Evolutionary conservation across 2,329 filamentous ascomycete genomes (phyloP), one percentile per base, ranked within the genome.

Genomic region (Curvularia hawaiiensis): DNA sequence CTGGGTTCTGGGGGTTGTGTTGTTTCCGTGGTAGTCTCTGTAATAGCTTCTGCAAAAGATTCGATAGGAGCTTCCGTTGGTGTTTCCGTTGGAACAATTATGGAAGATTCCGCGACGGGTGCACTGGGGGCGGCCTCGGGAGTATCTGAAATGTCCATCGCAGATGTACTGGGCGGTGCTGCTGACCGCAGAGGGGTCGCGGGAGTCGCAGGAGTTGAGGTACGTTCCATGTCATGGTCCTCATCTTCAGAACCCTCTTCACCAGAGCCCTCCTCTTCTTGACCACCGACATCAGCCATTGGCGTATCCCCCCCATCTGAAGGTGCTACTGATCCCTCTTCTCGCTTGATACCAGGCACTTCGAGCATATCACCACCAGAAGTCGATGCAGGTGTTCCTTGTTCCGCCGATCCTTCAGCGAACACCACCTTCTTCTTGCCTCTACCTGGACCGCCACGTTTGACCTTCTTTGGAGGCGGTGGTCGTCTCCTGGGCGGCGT

Each of bases 381-480:
- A 41, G 39, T 61, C 33, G 73, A 64, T 38, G 62, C 59, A 14
- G 71, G 69, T 16, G 67, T 69, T 26, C 61, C 67, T 58, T 72
- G 66, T 18, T 71, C 68, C 45, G 64, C 56, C 28, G 75, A 79
- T 80, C 82, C 79, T 66, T 80, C 79, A 39, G 72, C 67, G 80
- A 87, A 86, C 60, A 83, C 83, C 41, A 87, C 84, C 73, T 88
- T 91, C 77, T 88, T 90, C 82, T 89, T 94, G 61, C 91, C 91
- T 61, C 92, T 86, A 8, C 91, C 91, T 35, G 90, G 87, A 0
- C 91, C 90, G 48, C 90, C 93, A 47, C 90, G 93, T 47, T 79
- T 81, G 59, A 85, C 82, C 81, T 94, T 96, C 75, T 92, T 92
- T 0, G 90, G 90, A 1, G 90, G 89, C 28, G 88, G 89, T 0